phyloP scores from a whole-genome alignment of 352 stramenopile genomes.

The Globisporangium spinosum region DNA sequence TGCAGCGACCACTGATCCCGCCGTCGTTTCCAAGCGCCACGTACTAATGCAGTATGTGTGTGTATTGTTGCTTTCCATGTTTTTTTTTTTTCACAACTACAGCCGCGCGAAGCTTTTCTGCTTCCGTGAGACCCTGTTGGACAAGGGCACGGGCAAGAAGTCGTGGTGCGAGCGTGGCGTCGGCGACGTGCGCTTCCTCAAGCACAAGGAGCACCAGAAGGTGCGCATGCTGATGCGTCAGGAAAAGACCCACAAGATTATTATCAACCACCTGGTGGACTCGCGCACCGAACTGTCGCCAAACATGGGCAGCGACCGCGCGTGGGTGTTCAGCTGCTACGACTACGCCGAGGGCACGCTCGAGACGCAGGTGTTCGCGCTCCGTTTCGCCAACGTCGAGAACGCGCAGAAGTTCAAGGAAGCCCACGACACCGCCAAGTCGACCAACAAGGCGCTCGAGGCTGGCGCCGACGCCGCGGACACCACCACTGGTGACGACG shows the following conservation, averaged over 20 bases:
- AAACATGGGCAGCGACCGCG: conserved; percentile 95
- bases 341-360: conserved; percentile 96
- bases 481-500: conserved; percentile 90
- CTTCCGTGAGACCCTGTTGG: conserved; percentile 95
- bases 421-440: conserved; percentile 91
- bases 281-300: conserved; percentile 93
- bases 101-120: conserved; percentile 95
- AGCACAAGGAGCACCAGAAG: conserved; percentile 94
- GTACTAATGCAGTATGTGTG: not conserved
- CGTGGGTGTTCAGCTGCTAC: conserved; percentile 98
- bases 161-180: conserved; percentile 97
- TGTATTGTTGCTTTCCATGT: not conserved
- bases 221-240: conserved; percentile 97
- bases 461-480: conserved; percentile 90
- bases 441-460: conserved; percentile 93
- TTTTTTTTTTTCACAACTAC: conserved; percentile 18
- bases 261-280: conserved; percentile 97
- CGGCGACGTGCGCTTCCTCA: conserved; percentile 95
- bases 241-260: conserved; percentile 99
- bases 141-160: conserved; percentile 98
- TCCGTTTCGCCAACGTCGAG: conserved; percentile 95
- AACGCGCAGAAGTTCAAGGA: conserved; percentile 97
- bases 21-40: not conserved
- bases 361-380: conserved; percentile 86
- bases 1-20: not conserved